Percentiles rank a stretch among this genome's conserved stretches.
These are phyloP conservation scores for Cucurbita pepo DNA, from an alignment of 306 rosid genomes.

Conservation along the genomic window DNA sequence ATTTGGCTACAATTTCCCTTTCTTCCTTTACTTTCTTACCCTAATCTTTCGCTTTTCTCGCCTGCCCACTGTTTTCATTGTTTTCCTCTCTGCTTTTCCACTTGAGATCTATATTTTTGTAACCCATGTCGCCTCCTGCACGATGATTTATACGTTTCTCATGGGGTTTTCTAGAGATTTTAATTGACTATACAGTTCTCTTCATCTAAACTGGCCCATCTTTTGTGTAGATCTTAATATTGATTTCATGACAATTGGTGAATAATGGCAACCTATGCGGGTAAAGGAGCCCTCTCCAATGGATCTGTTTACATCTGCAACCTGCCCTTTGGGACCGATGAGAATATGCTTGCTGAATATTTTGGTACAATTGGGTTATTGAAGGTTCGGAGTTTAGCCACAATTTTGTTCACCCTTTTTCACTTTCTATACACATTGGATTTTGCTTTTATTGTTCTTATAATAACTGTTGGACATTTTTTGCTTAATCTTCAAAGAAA, in stretches of 20 bases:
- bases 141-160: neutral
- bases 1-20: neutral
- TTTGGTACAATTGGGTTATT: slow-evolving; percentile 85
- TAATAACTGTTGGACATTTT: neutral
- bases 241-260: slow-evolving; percentile 51
- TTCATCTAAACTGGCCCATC: neutral
- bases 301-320: slow-evolving; percentile 87
- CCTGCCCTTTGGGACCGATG: slow-evolving; percentile 87
- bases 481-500: slow-evolving; percentile 30
- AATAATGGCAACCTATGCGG: slow-evolving; percentile 57
- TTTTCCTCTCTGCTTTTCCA: neutral
- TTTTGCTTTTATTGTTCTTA: neutral
- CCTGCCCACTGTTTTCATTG: neutral
- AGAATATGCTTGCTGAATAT: slow-evolving; percentile 71
- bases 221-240: slow-evolving; percentile 23
- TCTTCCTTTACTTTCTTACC: neutral
- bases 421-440: neutral
- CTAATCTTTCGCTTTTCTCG: neutral
- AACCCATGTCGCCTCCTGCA: neutral
- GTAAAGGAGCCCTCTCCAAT: slow-evolving; percentile 54
- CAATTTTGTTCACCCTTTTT: neutral
- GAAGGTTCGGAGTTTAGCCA: slow-evolving; percentile 45
- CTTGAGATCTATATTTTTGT: neutral
- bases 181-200: neutral
- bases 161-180: neutral